phyloP scores from a whole-genome alignment of 139 green algal species.

The Zygnema cylindricum region DNA sequence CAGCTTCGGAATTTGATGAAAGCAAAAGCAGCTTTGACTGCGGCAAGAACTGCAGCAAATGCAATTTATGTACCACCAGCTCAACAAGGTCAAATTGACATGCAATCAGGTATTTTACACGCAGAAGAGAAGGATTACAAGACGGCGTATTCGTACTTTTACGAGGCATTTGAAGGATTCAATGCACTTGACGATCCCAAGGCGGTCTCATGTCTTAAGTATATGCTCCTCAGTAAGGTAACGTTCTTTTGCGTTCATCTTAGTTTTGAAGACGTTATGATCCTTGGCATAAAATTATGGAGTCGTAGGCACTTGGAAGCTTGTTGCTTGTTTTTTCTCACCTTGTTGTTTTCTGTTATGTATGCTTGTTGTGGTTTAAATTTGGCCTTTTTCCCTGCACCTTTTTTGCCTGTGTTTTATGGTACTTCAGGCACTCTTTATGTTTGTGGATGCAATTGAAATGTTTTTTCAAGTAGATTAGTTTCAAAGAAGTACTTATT shows the following conservation, averaged over 20 bases:
- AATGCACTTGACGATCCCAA: slow-evolving; percentile 80
- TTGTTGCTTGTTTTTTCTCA: background rate
- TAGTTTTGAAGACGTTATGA: background rate
- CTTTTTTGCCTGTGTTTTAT: too few species aligned
- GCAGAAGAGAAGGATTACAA: slow-evolving; percentile 98
- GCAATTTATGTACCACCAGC: slow-evolving; percentile 94
- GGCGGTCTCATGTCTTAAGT: slow-evolving; percentile 89
- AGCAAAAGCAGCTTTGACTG: slow-evolving; percentile 90
- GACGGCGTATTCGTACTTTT: slow-evolving; percentile 98
- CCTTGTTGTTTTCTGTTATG: background rate
- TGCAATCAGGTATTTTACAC: slow-evolving; percentile 91
- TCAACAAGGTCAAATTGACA: slow-evolving; percentile 79
- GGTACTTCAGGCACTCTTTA: too few species aligned
- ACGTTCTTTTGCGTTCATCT: slow-evolving; percentile 31
- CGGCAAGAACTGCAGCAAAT: slow-evolving; percentile 92
- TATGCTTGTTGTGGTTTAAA: too few species aligned
- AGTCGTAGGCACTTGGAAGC: background rate
- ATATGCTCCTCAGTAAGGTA: slow-evolving; percentile 98
- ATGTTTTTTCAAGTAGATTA: too few species aligned
- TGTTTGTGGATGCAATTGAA: too few species aligned
- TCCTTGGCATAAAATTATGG: background rate
- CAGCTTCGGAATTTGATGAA: slow-evolving; percentile 92
- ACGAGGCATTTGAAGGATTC: slow-evolving; percentile 94
- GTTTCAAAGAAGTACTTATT: too few species aligned
- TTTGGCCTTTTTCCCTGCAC: too few species aligned